Base-by-base conservation (phyloP, 805 yeast genomes). In the Kockiozyma suomiensis region DNA sequence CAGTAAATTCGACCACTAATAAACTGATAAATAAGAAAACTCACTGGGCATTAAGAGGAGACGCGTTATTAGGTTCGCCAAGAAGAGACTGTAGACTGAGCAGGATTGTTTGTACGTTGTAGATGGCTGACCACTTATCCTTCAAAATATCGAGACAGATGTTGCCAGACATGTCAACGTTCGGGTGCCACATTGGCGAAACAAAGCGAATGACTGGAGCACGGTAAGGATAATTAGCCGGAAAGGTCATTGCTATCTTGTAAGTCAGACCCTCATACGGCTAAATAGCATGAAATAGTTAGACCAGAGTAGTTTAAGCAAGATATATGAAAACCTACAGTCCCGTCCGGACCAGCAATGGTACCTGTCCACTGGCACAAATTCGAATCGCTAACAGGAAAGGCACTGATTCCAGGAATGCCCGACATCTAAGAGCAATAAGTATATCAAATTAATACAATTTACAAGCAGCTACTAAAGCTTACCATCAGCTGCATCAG, bases 111-210 rank as follows among this genome's bases (percentile, higher is more conserved):
- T 82, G 85, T 10, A 85, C 84, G 64, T 83, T 82, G 71, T 82
- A 83, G 8, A 83, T 81, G 1, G 85, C 87, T 53, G 84, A 79
- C 88, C 88, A 85, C 64, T 83, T 78, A 53, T 83, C 86, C 69
- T 84, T 83, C 70, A 85, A 75, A 54, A 85, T 84, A 69, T 84
- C 86, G 47, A 84, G 74, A 65, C 88, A 85, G 60, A 85, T 85
- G 62, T 82, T 79, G n/a, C 88, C 88, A 55, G 80, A 74, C 77
- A 81, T 80, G 66, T 83, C 86, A 61, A 84, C 82, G 68, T 85
- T 84, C 28, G 88, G 88, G 68, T 84, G 88, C 79, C 83, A 82
- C 79, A 83, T 80, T 17, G 87, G 86, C 45, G 84, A 79, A 33
- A 77, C 78, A 68, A 85, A 85, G 65, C 73, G 77, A 68, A 85